Evolutionary conservation across 306 rosid genomes (phyloP).

Genomic region (Phaseolus lunatus): DNA sequence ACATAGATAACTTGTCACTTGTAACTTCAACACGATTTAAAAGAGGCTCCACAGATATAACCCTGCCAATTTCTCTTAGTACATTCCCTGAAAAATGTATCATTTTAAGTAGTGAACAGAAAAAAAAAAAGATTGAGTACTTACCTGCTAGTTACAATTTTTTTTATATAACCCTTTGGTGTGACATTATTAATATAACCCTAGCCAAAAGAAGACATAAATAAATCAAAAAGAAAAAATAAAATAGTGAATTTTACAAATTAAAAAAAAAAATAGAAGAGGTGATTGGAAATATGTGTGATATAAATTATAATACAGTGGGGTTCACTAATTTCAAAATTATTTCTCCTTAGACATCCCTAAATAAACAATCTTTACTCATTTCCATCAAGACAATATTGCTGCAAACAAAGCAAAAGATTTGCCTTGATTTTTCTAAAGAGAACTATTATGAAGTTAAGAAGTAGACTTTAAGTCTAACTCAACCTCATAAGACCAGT

Average conservation of each 20-base stretch:
- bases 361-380: too few species aligned
- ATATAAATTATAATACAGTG: too few species aligned
- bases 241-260: too few species aligned
- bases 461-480: too few species aligned
- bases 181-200: slow-evolving; percentile 85
- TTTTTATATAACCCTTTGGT: slow-evolving; percentile 89
- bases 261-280: too few species aligned
- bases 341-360: too few species aligned
- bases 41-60: slow-evolving; percentile 80
- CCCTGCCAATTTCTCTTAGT: slow-evolving; percentile 68
- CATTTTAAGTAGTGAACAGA: slow-evolving; percentile 19
- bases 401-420: too few species aligned
- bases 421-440: not conserved
- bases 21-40: slow-evolving; percentile 91
- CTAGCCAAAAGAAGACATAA: slow-evolving; percentile 53
- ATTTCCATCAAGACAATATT: too few species aligned
- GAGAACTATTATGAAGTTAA: too few species aligned
- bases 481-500: too few species aligned
- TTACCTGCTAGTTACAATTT: slow-evolving; percentile 82
- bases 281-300: too few species aligned
- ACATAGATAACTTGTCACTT: not conserved
- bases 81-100: slow-evolving; percentile 36
- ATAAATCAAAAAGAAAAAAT: slow-evolving; percentile 18
- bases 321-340: too few species aligned
- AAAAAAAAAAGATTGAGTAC: slow-evolving; percentile 26